Evolutionary conservation across 2,329 filamentous ascomycete genomes (phyloP), one percentile per base, ranked within the genome.

Genomic region (Colletotrichum cereale): DNA sequence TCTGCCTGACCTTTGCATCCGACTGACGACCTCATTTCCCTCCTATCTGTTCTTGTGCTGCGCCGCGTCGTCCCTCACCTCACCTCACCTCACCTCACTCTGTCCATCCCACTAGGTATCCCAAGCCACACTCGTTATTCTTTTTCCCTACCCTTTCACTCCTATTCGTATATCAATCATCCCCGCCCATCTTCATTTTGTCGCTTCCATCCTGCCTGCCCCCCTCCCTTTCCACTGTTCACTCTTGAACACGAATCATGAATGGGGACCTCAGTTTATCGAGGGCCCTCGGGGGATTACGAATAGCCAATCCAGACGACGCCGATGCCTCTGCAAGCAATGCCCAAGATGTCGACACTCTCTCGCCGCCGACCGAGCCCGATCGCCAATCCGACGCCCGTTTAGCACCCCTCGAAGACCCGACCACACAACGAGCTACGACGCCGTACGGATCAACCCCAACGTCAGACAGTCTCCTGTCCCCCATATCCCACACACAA

Each of bases 231-330:
- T 26, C 40, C 36, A 26, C 34, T 21, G 63, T 44, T 52, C 64
- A 36, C 63, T 16, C 65, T 66, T 65, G 62, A 75, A 74, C 74
- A 75, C 72, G 50, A 78, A 87, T 80, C 82, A 98, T 98, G 95
- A 94, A 95, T 85, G 94, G 93, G 83, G 95, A 97, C 86, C 85
- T 97, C 81, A 97, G 93, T 83, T 90, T 98, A 76, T 96, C 95
- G 79, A 93, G 95, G 85, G 94, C 94, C 79, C 88, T 98, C 79
- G 96, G 96, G 79, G 96, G 96, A 78, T 87, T 99, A 82, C 94
- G 96, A 81, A 98, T 99, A 82, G 96, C 96, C 78, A 99, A 98
- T 82, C 96, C 96, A 66, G 95, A 98, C 74, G 81, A 80, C 52
- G 78, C 79, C 74, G 81, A 80, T 55, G 78, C 79, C 57, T 63